phyloP scores from a whole-genome alignment of 1,284 basidiomycete species.

The Pascua sp. region DNA sequence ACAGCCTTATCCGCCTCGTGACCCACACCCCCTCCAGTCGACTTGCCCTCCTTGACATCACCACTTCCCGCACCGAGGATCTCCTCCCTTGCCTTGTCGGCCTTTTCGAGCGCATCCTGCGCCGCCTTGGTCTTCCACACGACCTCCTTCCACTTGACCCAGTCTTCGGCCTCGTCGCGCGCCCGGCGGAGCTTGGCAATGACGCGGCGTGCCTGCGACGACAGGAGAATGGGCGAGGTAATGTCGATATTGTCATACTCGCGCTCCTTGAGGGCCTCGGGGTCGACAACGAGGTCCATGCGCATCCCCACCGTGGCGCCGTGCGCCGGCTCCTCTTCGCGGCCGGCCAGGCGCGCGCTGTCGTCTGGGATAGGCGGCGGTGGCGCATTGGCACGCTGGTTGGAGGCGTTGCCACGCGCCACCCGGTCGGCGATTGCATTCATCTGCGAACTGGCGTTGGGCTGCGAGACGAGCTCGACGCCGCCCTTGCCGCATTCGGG shows the following conservation, averaged over 20 bases:
- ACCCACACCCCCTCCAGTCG: slow-evolving; percentile 1
- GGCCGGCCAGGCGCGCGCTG: slow-evolving; percentile 15
- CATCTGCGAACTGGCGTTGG: slow-evolving; percentile 4
- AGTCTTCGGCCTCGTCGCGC: slow-evolving; percentile 92
- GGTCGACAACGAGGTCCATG: slow-evolving; percentile 6
- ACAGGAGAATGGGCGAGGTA: slow-evolving; percentile 80
- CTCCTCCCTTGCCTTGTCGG: too few relatives aligned
- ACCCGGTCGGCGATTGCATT: slow-evolving; percentile 13
- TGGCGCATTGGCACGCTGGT: slow-evolving; percentile 4
- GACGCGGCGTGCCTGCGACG: slow-evolving; percentile 73
- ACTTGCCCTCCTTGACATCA: slow-evolving; percentile 16
- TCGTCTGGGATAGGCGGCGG: slow-evolving; percentile 9
- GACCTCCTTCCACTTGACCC: slow-evolving; percentile 58
- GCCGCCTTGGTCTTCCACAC: slow-evolving; percentile 36
- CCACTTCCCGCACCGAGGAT: too few relatives aligned
- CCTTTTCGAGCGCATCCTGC: slow-evolving; percentile 27
- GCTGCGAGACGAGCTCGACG: slow-evolving; percentile 63
- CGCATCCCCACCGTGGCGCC: slow-evolving; percentile 13
- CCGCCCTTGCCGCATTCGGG: slow-evolving; percentile 72
- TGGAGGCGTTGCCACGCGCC: slow-evolving; percentile 3
- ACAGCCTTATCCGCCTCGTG: slow-evolving; percentile 4
- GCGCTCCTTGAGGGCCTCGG: slow-evolving; percentile 5
- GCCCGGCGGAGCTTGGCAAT: slow-evolving; percentile 80
- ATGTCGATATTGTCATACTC: slow-evolving; percentile 65
- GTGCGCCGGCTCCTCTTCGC: slow-evolving; percentile 33